A percentile compares a stretch with the other conserved stretches of the same genome.
Conservation (phyloP, 1,284 basidiomycete genomes). For the Rhodotorula sp. region DNA sequence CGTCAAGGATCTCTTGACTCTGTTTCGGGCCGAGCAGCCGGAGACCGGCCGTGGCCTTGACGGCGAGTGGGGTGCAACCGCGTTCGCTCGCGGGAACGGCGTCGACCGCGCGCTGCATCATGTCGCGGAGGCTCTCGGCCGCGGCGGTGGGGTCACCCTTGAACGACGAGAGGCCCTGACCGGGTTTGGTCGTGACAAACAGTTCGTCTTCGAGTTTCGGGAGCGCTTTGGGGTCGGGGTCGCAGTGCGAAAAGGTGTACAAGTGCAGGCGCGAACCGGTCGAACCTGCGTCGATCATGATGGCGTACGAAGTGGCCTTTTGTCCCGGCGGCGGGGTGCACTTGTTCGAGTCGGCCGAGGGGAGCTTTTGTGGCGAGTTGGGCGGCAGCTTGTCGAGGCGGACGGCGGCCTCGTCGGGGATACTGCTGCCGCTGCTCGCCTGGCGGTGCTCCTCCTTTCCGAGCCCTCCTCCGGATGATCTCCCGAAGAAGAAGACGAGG, state of each 20-base stretch:
- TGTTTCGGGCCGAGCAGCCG: constrained; percentile 68
- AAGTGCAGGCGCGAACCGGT: constrained; percentile 96
- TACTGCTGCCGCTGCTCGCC: not conserved
- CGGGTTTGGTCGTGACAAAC: constrained; percentile 79
- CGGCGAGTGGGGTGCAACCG: constrained; percentile 79
- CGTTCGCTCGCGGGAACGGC: constrained; percentile 70
- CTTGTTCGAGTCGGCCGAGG: constrained; percentile 7
- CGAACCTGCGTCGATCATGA: constrained; percentile 98
- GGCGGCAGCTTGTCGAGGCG: constrained; percentile 28
- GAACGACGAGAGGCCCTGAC: constrained; percentile 64
- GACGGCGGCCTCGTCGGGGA: constrained; percentile 19
- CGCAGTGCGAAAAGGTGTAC: constrained; percentile 95
- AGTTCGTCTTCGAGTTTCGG: constrained; percentile 89
- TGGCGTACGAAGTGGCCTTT: constrained; percentile 60
- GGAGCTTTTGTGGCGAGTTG: constrained; percentile 32
- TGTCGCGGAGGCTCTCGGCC: constrained; percentile 72
- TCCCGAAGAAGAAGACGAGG: constrained; percentile 35
- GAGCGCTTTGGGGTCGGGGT: constrained; percentile 54
- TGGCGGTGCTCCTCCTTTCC: not conserved
- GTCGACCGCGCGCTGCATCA: constrained; percentile 75
- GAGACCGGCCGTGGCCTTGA: constrained; percentile 94
- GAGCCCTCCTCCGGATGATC: not conserved
- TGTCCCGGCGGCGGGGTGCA: constrained; percentile 37
- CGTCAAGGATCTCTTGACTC: constrained; percentile 71
- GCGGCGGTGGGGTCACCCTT: constrained; percentile 61